Evolutionary conservation across 140 eudicot species (phyloP).

Genomic region (Senecio squalidus): DNA sequence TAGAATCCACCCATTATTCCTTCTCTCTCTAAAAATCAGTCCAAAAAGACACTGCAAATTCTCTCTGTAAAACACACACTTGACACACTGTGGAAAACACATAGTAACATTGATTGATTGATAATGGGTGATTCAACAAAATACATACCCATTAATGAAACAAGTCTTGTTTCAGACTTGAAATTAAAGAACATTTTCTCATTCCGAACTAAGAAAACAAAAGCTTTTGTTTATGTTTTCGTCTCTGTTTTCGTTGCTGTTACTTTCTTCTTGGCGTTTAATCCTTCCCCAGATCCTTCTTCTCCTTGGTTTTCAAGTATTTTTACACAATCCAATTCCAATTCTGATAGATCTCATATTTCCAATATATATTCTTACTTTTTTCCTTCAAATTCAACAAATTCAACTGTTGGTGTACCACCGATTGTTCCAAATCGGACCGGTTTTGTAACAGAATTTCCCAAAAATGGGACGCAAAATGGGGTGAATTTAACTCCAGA

Average conservation of each 20-base stretch:
- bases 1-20: not conserved
- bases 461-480: conserved; percentile 19
- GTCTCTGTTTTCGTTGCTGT: conserved; percentile 51
- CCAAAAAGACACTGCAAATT: too few relatives aligned
- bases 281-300: conserved; percentile 60
- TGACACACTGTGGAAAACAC: not conserved
- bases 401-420: conserved; percentile 14
- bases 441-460: conserved; percentile 10
- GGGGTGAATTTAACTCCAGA: conserved; percentile 5
- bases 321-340: conserved; percentile 19
- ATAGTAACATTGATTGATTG: too few relatives aligned
- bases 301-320: conserved; percentile 69
- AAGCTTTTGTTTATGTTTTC: conserved; percentile 51
- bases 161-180: conserved; percentile 47
- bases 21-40: too few relatives aligned
- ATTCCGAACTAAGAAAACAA: conserved; percentile 50
- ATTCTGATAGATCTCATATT: conserved; percentile 31
- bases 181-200: conserved; percentile 48
- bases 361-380: conserved; percentile 38
- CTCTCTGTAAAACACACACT: conserved; percentile 5
- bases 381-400: conserved; percentile 50
- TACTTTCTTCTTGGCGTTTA: conserved; percentile 71
- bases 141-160: conserved; percentile 53
- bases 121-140: conserved; percentile 64
- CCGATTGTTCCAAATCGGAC: too few relatives aligned